Evolutionary conservation across 805 yeast species (phyloP).

Genomic region (Nakazawaea wickerhamii): DNA sequence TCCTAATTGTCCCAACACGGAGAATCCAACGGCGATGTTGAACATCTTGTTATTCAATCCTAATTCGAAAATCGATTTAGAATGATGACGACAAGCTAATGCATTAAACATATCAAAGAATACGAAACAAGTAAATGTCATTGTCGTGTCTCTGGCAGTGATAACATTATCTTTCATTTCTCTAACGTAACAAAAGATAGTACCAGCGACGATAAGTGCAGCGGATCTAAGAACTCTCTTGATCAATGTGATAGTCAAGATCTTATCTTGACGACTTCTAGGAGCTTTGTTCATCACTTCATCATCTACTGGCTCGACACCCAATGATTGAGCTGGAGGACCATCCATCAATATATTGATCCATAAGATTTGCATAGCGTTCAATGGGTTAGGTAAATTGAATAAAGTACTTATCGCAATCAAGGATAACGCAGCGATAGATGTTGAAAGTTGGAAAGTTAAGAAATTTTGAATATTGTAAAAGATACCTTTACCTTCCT

Average conservation of each 20-base stretch:
- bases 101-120: slow-evolving; percentile 97
- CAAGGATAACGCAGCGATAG: slow-evolving; percentile 89
- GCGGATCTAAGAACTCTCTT: slow-evolving; percentile 77
- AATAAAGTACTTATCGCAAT: slow-evolving; percentile 84
- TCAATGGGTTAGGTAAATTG: slow-evolving; percentile 87
- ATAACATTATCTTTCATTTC: slow-evolving; percentile 83
- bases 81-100: slow-evolving; percentile 81
- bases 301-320: slow-evolving; percentile 96
- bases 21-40: slow-evolving; percentile 85
- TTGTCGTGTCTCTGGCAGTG: slow-evolving; percentile 94
- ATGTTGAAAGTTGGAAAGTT: slow-evolving; percentile 92
- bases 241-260: slow-evolving; percentile 64
- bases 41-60: slow-evolving; percentile 87
- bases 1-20: slow-evolving; percentile 84
- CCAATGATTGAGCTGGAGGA: slow-evolving; percentile 96
- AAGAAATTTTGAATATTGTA: slow-evolving; percentile 91
- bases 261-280: slow-evolving; percentile 79
- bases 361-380: slow-evolving; percentile 98
- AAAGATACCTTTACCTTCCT: slow-evolving; percentile 97
- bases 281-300: slow-evolving; percentile 98
- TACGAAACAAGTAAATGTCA: slow-evolving; percentile 98
- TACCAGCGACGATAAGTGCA: slow-evolving; percentile 70
- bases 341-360: slow-evolving; percentile 98
- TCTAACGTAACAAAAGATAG: slow-evolving; percentile 76
- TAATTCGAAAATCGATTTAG: slow-evolving; percentile 76